These are phyloP conservation scores for Syzygium oleosum DNA, from an alignment of 345 rosid genomes.

Conservation along the genomic window DNA sequence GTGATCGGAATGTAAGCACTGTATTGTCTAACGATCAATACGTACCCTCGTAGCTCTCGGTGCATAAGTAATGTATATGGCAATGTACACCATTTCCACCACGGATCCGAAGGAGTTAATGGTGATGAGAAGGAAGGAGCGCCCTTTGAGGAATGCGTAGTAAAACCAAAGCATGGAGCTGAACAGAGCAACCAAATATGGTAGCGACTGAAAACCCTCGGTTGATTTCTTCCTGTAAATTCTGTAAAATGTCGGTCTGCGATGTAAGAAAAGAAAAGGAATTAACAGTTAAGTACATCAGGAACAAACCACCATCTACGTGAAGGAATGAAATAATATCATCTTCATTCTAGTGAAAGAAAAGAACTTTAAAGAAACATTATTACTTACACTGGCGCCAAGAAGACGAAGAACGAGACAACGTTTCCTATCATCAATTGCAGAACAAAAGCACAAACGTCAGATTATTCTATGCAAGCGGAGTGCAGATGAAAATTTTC, in stretches of 20 bases:
- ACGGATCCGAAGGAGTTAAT: slow-evolving; percentile 77
- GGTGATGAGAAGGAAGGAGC: slow-evolving; percentile 68
- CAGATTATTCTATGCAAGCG: background rate
- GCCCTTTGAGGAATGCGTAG: slow-evolving; percentile 55
- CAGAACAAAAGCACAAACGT: background rate
- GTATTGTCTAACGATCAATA: background rate
- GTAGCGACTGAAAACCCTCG: slow-evolving; percentile 69
- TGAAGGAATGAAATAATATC: background rate
- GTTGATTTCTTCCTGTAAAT: slow-evolving; percentile 68
- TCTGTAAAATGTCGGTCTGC: slow-evolving; percentile 74
- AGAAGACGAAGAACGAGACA: slow-evolving; percentile 60
- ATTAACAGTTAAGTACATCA: background rate
- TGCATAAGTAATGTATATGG: slow-evolving; percentile 54
- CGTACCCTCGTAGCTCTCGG: slow-evolving; percentile 39
- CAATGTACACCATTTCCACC: slow-evolving; percentile 57
- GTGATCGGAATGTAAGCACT: background rate
- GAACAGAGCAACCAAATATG: slow-evolving; percentile 78
- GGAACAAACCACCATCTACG: too few species aligned
- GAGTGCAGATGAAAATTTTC: background rate
- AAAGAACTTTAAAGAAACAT: background rate
- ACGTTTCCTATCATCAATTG: slow-evolving; percentile 46
- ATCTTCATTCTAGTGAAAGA: background rate
- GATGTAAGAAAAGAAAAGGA: background rate
- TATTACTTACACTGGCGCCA: slow-evolving; percentile 79
- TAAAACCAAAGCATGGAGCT: slow-evolving; percentile 92